A percentile compares a stretch with the other conserved stretches of the same genome.
Evolutionary conservation across 305 asterid species (phyloP).

Genomic region (Fraxinus latifolia): DNA sequence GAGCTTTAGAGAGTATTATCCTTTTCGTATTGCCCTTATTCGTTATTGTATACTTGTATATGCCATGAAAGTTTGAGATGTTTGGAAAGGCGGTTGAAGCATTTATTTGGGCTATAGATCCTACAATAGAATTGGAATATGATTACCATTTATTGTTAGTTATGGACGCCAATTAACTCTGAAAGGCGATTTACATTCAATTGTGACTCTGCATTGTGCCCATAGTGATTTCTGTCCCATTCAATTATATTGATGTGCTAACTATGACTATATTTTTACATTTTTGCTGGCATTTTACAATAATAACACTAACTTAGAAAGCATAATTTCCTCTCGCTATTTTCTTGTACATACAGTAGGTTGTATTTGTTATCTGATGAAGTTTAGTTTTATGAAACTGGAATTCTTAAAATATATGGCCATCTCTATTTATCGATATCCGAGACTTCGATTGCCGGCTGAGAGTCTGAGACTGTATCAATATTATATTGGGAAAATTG

Average conservation of each 20-base stretch:
- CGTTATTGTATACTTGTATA: slow-evolving; percentile 59
- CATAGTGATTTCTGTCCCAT: neutral
- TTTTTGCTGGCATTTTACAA: neutral
- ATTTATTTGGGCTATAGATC: slow-evolving; percentile 35
- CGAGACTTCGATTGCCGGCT: neutral
- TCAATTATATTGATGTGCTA: neutral
- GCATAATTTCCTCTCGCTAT: neutral
- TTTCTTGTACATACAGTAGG: neutral
- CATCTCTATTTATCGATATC: neutral
- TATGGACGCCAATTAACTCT: neutral
- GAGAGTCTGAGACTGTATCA: neutral
- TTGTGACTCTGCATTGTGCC: neutral
- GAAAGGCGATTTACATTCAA: neutral
- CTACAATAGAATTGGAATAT: slow-evolving; percentile 20
- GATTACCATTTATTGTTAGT: slow-evolving; percentile 29
- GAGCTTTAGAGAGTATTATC: slow-evolving; percentile 26
- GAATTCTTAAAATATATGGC: neutral
- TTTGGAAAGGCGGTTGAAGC: slow-evolving; percentile 31
- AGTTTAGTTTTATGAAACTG: neutral
- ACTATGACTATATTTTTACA: neutral
- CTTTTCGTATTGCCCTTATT: slow-evolving; percentile 24
- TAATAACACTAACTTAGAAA: neutral
- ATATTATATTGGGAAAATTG: too few species aligned
- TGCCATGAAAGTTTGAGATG: slow-evolving; percentile 53
- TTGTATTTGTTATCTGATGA: too few species aligned